Percentiles rank a stretch among this genome's conserved stretches.
Conservation (phyloP, 2,329 filamentous ascomycete genomes). For the Juglanconis juglandina region DNA sequence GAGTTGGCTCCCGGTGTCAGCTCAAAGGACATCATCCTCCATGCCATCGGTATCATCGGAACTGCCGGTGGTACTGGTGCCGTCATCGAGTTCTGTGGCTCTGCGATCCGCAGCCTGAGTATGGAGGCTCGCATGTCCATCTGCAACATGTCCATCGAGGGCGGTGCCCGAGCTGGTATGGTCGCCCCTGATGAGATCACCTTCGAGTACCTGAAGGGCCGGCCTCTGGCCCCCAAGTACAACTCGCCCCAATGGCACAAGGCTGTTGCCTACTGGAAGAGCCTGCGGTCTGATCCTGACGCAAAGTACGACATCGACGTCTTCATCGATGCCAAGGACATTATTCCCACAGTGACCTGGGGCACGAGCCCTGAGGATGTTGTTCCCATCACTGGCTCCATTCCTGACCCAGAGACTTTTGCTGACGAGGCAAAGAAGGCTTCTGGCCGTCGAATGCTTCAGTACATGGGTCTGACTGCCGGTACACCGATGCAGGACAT, state of each 20-base stretch:
- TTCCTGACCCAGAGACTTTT: slow-evolving; percentile 88
- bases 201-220: slow-evolving; percentile 91
- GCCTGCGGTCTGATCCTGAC: slow-evolving; percentile 77
- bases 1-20: slow-evolving; percentile 86
- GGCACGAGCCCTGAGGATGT: slow-evolving; percentile 96
- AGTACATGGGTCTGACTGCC: slow-evolving; percentile 92
- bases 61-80: slow-evolving; percentile 92
- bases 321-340: slow-evolving; percentile 87
- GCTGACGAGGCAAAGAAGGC: slow-evolving; percentile 74
- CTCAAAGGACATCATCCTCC: slow-evolving; percentile 91
- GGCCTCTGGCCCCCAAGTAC: slow-evolving; percentile 80
- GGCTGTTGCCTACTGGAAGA: slow-evolving; percentile 83
- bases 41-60: slow-evolving; percentile 90
- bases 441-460: slow-evolving; percentile 74
- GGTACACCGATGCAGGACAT: slow-evolving; percentile 93
- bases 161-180: slow-evolving; percentile 91
- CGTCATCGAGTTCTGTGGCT: slow-evolving; percentile 97
- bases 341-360: slow-evolving; percentile 91
- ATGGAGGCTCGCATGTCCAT: slow-evolving; percentile 99
- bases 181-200: slow-evolving; percentile 91
- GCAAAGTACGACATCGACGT: slow-evolving; percentile 89
- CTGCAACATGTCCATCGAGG: slow-evolving; percentile 99
- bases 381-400: slow-evolving; percentile 85
- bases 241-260: slow-evolving; percentile 87
- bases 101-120: slow-evolving; percentile 81